Base-by-base conservation (phyloP, 179 eudicot species). In the Amaranthus tricolor region DNA sequence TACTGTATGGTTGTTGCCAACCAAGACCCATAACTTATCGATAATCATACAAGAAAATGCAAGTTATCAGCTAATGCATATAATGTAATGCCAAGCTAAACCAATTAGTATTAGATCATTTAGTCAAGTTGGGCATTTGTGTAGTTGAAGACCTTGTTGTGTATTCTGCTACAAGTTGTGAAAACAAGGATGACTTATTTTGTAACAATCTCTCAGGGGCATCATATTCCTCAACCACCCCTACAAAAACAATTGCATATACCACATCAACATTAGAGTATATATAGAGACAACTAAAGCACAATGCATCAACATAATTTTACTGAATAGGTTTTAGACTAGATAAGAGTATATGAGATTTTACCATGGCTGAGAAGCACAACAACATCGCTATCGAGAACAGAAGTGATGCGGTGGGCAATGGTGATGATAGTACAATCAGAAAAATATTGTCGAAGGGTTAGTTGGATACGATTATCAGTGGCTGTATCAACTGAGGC, bases 401-500 rank as follows among this genome's bases (percentile, higher is more conserved):
- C 53, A 9, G 65, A 71, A 45, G 74, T 56, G 31, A 71, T 71
- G 51, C 74, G 51, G 47, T 71, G 65, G 3, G 74, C 74, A 45
- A 71, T 71, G 17, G 54, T 71, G 2, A 71, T 13, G 7, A 71
- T 10, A 2, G 74, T 71, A 17, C 80, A 85, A 52, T 77, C 74
- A 0, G 77, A 19, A 49, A 85, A 85, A 16, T 85, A 74, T 5
- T 53, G 73, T 49, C 75, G 72, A 4, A 85, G 80, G 15, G 84
- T 82, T 70, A 9, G 65, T 57, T 57, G 65, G 6, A 71, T 71
- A 9, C 55, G 74, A 65, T 84, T 74, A 64, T 84, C 85, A 48
- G 87, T 84, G 48, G 78, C 78, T 48, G 83, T 71, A 54, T 71
- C 74, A 17, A 71, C 74, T 47, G 74, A 80, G 5, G 88, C 84